Evolutionary conservation across 2,329 filamentous ascomycete species (phyloP).

Genomic region (Capronia epimyces): DNA sequence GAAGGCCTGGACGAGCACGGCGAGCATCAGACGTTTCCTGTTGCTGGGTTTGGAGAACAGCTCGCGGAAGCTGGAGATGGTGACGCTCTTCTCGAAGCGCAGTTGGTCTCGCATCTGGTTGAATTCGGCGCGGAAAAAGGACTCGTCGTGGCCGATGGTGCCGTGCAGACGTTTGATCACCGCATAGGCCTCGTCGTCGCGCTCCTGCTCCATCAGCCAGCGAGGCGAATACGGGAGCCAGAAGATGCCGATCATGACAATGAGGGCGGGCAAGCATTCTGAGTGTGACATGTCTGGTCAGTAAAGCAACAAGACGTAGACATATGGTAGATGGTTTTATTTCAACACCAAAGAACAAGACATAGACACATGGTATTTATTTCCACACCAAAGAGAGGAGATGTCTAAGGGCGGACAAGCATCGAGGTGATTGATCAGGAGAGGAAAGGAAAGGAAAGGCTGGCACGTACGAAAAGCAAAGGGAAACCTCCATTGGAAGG

Average conservation of each 20-base stretch:
- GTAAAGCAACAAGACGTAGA: too few species aligned
- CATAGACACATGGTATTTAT: too few species aligned
- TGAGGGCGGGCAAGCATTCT: neutral
- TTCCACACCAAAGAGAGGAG: too few species aligned
- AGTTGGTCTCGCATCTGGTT: conserved; percentile 11
- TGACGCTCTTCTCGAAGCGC: neutral
- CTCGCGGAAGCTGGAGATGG: neutral
- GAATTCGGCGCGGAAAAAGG: conserved; percentile 27
- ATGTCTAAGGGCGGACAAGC: too few species aligned
- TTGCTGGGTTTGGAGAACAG: conserved; percentile 3
- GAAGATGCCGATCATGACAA: conserved; percentile 50
- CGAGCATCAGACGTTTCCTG: conserved; percentile 49
- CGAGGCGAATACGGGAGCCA: conserved; percentile 16
- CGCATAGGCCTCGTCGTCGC: conserved; percentile 39
- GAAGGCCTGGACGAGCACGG: conserved; percentile 55
- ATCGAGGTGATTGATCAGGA: neutral
- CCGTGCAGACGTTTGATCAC: conserved; percentile 61
- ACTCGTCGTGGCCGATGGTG: conserved; percentile 53
- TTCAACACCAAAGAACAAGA: too few species aligned
- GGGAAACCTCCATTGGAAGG: conserved; percentile 46
- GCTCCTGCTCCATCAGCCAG: conserved; percentile 18
- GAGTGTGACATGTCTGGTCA: neutral
- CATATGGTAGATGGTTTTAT: too few species aligned
- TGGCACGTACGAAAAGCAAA: conserved; percentile 33
- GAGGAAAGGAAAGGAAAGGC: conserved; percentile 22